Percentiles rank a stretch among this genome's conserved stretches.
phyloP scores from a whole-genome alignment of 495 filamentous ascomycete genomes.

The Hypoxylon crocopeplum region DNA sequence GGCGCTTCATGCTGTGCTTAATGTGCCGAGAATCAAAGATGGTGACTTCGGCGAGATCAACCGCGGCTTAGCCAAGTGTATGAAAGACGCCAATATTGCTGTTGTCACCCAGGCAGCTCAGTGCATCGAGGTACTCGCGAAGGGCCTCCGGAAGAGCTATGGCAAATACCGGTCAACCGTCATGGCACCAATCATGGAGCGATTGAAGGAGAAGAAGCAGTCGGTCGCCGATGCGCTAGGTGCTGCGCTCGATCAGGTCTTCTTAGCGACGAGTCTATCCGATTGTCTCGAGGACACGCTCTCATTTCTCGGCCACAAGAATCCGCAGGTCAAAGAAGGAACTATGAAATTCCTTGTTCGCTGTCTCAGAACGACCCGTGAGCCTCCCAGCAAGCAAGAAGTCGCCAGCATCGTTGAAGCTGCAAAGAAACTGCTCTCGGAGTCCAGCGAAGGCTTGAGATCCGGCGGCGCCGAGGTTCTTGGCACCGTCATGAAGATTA shows the following conservation, averaged over 20 bases:
- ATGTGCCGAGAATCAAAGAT: conserved; percentile 92
- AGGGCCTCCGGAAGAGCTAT: conserved; percentile 81
- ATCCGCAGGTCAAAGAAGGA: conserved; percentile 95
- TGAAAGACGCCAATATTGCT: conserved; percentile 98
- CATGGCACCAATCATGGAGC: conserved; percentile 87
- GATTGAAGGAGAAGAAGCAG: conserved; percentile 96
- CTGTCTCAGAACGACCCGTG: conserved; percentile 81
- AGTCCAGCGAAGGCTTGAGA: conserved; percentile 82
- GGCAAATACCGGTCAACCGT: conserved; percentile 79
- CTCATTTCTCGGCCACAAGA: conserved; percentile 88
- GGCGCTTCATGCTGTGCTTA: conserved; percentile 74
- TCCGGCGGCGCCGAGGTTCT: conserved; percentile 89
- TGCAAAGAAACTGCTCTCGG: conserved; percentile 85
- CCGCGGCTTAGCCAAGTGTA: conserved; percentile 83
- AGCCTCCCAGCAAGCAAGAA: conserved; percentile 83
- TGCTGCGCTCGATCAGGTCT: conserved; percentile 86
- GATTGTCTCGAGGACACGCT: conserved; percentile 90
- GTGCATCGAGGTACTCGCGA: conserved; percentile 90
- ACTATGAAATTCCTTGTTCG: conserved; percentile 89
- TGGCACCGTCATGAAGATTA: conserved; percentile 97
- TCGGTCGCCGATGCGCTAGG: conserved; percentile 86
- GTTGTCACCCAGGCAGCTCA: conserved; percentile 94
- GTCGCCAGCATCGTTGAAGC: conserved; percentile 84
- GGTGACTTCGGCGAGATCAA: conserved; percentile 85
- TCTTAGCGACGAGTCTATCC: conserved; percentile 74